These are phyloP conservation scores for Aspergillus ibericus DNA, from an alignment of 2,329 filamentous ascomycete species.

Conservation along the genomic window DNA sequence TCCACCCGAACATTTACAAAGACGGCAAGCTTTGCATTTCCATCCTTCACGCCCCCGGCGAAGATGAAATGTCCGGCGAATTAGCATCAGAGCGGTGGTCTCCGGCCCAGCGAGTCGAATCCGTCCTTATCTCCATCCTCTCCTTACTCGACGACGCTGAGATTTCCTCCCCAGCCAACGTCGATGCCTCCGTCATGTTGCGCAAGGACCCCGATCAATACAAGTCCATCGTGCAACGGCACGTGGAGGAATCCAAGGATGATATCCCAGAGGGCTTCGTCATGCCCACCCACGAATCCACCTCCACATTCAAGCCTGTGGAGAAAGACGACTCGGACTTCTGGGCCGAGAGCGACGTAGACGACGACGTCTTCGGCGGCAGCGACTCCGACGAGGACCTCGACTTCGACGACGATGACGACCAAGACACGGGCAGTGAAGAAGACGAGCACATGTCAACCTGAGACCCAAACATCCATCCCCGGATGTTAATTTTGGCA, in stretches of 20 bases:
- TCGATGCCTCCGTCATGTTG: constrained; percentile 85
- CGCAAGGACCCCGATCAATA: constrained; percentile 71
- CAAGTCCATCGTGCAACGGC: constrained; percentile 65
- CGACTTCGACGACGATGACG: constrained; percentile 44
- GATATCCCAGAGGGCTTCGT: constrained; percentile 77
- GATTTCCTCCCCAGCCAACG: constrained; percentile 89
- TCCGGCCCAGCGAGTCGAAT: constrained; percentile 89
- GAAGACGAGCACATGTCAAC: constrained; percentile 7
- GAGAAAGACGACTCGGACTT: constrained; percentile 74
- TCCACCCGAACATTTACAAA: constrained; percentile 90
- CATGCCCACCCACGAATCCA: constrained; percentile 74
- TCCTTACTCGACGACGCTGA: constrained; percentile 92
- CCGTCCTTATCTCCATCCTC: constrained; percentile 87
- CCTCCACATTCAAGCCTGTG: constrained; percentile 52
- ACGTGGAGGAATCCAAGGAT: constrained; percentile 70
- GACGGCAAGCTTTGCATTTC: constrained; percentile 94
- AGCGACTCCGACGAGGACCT: constrained; percentile 61
- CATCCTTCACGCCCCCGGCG: constrained; percentile 88
- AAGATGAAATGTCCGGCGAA: constrained; percentile 91
- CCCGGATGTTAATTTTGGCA: not conserved
- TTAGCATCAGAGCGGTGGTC: constrained; percentile 89
- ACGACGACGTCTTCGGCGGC: constrained; percentile 75
- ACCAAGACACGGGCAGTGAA: constrained; percentile 52
- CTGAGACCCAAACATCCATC: not conserved
- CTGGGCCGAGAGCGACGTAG: constrained; percentile 70